Base-by-base conservation (phyloP, 2,329 filamentous ascomycete genomes). In the Dichotomopilus funicola region DNA sequence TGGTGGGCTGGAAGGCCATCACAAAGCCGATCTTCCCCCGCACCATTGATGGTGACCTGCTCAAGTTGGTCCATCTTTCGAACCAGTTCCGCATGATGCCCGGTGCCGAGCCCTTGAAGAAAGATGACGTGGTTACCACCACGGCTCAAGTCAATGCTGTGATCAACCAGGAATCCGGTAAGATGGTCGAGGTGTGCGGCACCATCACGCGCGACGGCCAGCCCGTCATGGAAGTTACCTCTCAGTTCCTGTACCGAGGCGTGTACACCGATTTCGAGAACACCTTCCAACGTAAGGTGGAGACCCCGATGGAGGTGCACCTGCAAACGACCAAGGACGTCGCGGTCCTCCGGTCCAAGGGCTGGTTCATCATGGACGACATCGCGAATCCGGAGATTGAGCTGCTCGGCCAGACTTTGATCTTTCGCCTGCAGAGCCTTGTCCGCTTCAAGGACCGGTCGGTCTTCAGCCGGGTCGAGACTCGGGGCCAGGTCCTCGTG, bases 171-270 rank as follows among this genome's bases (percentile, higher is more conserved):
- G 91, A 96, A 11, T 91, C 94, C 58, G 94, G 94, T 48, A 99
- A 99, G 80, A 96, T 99, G 91, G 95, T 99, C 13, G 95, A 99
- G 73, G 92, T 99, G n/a, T 96, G 91, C 67, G 94, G 94, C 60
- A 99, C 94, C 5, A 96, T 99, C 66, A 87, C 82, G 53, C 87
- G 94, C 44, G 84, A 91, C 53, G 87, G 87, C 33, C 73, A 88
- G 70, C 80, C 91, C 5, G 90, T 99, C 60, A 99, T 99, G 94
- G 91, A 99, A 70, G 94, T 99, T 34, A 97, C 91, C 10, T 96
- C 91, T 60, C 94, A 99, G 72, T 99, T 99, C 81, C 73, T 99
- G 66, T 99, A 99, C 79, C 87, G 95, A 49, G 94, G 94, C 55
- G 79, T 80, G 35, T 99, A 99, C 75, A 88, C 82, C 54, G 95